These are phyloP conservation scores for Hyaloperonospora arabidopsidis DNA, from an alignment of 352 stramenopile species.

Conservation along the genomic window DNA sequence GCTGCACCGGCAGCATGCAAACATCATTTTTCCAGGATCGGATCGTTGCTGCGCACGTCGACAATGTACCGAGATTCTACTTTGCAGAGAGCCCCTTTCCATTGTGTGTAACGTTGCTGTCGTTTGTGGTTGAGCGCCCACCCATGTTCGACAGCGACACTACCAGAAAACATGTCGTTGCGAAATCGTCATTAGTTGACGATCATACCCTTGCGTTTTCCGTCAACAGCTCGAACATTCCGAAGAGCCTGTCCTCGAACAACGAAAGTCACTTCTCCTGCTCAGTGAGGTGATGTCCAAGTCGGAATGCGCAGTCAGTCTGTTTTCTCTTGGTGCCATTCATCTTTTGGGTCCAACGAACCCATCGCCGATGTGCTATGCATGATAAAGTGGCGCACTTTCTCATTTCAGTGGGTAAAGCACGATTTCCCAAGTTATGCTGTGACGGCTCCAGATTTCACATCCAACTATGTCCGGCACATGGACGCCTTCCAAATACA, in stretches of 20 bases:
- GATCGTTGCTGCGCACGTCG: conserved; percentile 75
- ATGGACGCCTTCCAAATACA: conserved; percentile 73
- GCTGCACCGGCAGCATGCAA: conserved; percentile 57
- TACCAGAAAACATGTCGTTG: conserved; percentile 70
- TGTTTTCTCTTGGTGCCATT: conserved; percentile 52
- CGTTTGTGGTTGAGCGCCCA: conserved; percentile 47
- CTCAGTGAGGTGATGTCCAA: conserved; percentile 46
- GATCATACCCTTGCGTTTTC: conserved; percentile 59
- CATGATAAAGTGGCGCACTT: conserved; percentile 71
- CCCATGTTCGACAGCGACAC: conserved; percentile 58
- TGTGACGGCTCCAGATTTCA: conserved; percentile 48
- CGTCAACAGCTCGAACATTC: conserved; percentile 64
- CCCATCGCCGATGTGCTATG: conserved; percentile 64
- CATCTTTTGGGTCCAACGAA: conserved; percentile 43
- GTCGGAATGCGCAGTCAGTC: conserved; percentile 45
- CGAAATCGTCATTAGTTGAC: conserved; percentile 68
- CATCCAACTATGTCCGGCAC: conserved; percentile 79
- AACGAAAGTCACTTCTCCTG: conserved; percentile 58
- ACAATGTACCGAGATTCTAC: conserved; percentile 65
- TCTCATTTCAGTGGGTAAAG: conserved; percentile 82
- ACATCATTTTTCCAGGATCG: conserved; percentile 78
- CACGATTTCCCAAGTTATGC: conserved; percentile 75
- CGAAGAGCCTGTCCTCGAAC: conserved; percentile 69
- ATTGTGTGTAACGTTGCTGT: conserved; percentile 69
- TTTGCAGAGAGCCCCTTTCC: conserved; percentile 57